Percentiles rank a stretch among this genome's conserved stretches.
phyloP scores from a whole-genome alignment of 1,139 yeast genomes.

The Protomyces inouyei region DNA sequence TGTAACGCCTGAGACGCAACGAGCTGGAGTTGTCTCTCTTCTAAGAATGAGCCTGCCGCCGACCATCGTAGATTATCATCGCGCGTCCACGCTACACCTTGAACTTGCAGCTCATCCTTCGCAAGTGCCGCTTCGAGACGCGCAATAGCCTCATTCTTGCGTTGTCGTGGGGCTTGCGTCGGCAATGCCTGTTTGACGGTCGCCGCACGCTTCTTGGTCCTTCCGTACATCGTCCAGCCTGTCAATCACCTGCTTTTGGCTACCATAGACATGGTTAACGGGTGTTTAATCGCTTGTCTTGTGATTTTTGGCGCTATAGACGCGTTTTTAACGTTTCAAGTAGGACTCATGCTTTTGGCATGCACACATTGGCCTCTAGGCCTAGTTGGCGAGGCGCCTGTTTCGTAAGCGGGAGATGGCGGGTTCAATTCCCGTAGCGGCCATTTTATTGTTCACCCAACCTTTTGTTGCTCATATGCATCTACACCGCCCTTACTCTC shows the following conservation, averaged over 20 bases:
- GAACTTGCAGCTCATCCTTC: not conserved
- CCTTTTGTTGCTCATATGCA: no score
- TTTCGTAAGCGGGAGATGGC: constrained; percentile 2
- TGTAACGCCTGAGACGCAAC: not conserved
- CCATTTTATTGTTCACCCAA: not conserved
- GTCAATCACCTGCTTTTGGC: no score
- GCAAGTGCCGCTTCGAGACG: not conserved
- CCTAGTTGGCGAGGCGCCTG: constrained; percentile 4
- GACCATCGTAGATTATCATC: not conserved
- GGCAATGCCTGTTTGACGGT: not conserved
- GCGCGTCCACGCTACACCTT: not conserved
- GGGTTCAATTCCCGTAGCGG: not conserved
- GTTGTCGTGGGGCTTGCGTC: not conserved
- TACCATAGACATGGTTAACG: no score
- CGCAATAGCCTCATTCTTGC: not conserved
- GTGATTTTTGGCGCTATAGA: no score
- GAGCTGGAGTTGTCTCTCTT: not conserved
- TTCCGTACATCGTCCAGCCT: not conserved
- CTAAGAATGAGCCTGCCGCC: not conserved
- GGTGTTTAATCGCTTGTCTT: no score
- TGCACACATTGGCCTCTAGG: not conserved
- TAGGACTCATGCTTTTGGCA: not conserved
- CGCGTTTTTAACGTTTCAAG: not conserved
- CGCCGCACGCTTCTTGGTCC: not conserved
- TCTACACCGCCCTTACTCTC: no score